Evolutionary conservation across 1,139 yeast species (phyloP).

Genomic region (Arxiozyma heterogenica): DNA sequence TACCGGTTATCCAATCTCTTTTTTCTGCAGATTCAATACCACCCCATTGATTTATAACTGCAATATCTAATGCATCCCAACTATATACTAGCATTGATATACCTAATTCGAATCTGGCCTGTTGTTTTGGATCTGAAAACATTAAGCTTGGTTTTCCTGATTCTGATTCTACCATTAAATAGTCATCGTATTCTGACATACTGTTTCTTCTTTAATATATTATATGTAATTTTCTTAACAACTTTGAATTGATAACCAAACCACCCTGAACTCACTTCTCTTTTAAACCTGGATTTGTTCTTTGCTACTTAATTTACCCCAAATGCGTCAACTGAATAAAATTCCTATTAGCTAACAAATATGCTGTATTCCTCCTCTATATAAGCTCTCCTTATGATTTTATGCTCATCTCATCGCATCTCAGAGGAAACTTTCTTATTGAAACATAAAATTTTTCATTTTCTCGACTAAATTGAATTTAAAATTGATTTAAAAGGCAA

Average conservation of each 20-base stretch:
- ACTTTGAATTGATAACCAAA: background rate
- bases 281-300: background rate
- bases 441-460: background rate
- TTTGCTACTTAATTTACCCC: background rate
- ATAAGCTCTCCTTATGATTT: background rate
- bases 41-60: constrained; percentile 97
- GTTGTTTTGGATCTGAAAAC: constrained; percentile 56
- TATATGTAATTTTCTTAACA: background rate
- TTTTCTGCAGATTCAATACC: constrained; percentile 85
- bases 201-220: background rate
- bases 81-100: constrained; percentile 78
- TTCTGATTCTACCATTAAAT: constrained; percentile 34
- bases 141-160: constrained; percentile 35
- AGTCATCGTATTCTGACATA: constrained; percentile 17
- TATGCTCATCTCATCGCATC: background rate
- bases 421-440: background rate
- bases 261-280: background rate
- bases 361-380: background rate
- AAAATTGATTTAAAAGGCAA: too few species aligned
- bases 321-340: background rate
- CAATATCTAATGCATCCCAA: constrained; percentile 84
- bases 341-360: too few species aligned
- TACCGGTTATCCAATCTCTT: constrained; percentile 89
- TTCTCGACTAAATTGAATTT: background rate
- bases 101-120: constrained; percentile 85